phyloP scores from a whole-genome alignment of 352 stramenopile species.

The Phytopythium mirpurense region DNA sequence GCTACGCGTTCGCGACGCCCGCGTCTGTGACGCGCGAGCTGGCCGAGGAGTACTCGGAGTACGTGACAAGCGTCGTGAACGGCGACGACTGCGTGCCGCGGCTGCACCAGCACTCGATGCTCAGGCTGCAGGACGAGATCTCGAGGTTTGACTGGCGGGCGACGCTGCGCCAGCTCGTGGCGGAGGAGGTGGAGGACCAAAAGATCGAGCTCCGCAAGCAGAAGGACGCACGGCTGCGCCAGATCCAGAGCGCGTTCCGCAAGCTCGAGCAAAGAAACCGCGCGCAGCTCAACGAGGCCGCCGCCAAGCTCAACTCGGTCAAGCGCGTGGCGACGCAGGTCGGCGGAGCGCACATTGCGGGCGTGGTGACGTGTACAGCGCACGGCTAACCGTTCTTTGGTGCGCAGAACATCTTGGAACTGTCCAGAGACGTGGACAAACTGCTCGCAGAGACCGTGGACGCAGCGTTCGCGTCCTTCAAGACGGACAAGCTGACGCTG shows the following conservation, averaged over 20 bases:
- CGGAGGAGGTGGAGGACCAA: conserved; percentile 55
- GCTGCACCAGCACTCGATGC: conserved; percentile 69
- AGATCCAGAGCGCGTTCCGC: conserved; percentile 34
- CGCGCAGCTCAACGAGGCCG: conserved; percentile 36
- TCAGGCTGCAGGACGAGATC: conserved; percentile 61
- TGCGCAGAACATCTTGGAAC: conserved; percentile 39
- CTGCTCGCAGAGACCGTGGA: conserved; percentile 51
- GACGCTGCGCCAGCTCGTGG: conserved; percentile 44
- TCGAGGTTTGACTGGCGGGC: conserved; percentile 60
- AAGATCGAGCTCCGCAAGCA: conserved; percentile 39
- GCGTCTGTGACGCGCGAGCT: conserved; percentile 66
- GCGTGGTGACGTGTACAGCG: neutral
- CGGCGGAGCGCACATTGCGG: neutral
- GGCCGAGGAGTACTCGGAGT: conserved; percentile 40
- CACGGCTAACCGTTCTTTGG: neutral
- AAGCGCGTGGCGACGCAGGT: conserved; percentile 36
- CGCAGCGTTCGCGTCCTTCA: conserved; percentile 45
- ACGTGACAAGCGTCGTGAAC: conserved; percentile 70
- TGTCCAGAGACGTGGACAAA: conserved; percentile 42
- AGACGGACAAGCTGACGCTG: conserved; percentile 44
- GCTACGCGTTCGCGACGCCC: conserved; percentile 65
- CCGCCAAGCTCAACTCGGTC: conserved; percentile 42
- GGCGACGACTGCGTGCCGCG: conserved; percentile 81
- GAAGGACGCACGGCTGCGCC: conserved; percentile 40
- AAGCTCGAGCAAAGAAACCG: conserved; percentile 38